Evolutionary conservation across 2,329 filamentous ascomycete species (phyloP).

Genomic region (Monilinia laxa): DNA sequence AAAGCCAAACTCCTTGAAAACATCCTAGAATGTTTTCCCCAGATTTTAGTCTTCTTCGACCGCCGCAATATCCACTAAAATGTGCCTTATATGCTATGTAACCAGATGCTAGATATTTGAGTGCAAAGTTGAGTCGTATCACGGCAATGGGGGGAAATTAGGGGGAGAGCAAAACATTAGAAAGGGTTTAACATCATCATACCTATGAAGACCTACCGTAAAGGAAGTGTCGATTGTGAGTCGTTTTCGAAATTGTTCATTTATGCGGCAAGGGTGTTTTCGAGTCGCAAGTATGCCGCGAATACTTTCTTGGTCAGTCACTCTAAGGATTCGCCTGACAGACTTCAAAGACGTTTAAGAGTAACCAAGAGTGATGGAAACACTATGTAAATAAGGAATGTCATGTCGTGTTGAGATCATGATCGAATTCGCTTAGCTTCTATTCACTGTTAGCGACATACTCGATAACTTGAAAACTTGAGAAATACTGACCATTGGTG

Average conservation of each 20-base stretch:
- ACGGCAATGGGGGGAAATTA: constrained; percentile 25
- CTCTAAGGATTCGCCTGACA: constrained; percentile 9
- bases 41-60: constrained; percentile 11
- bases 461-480: not conserved
- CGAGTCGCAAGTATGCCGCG: not conserved
- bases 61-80: constrained; percentile 23
- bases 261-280: not conserved
- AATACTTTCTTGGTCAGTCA: constrained; percentile 3
- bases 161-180: constrained; percentile 20
- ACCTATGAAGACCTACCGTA: constrained; percentile 36
- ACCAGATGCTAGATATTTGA: constrained; percentile 28
- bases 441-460: constrained; percentile 32
- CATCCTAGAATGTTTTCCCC: not conserved
- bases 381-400: not conserved
- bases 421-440: constrained; percentile 40
- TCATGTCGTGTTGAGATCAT: constrained; percentile 25
- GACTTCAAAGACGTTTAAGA: constrained; percentile 20
- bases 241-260: not conserved
- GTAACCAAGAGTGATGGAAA: constrained; percentile 14
- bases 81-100: constrained; percentile 30
- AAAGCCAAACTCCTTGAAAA: constrained; percentile 17
- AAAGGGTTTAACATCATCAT: constrained; percentile 28
- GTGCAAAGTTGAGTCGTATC: constrained; percentile 28
- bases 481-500: constrained; percentile 32
- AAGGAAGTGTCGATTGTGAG: not conserved